Conservation (phyloP, 2,329 filamentous ascomycete genomes). For the Elsinoe necatrix region DNA sequence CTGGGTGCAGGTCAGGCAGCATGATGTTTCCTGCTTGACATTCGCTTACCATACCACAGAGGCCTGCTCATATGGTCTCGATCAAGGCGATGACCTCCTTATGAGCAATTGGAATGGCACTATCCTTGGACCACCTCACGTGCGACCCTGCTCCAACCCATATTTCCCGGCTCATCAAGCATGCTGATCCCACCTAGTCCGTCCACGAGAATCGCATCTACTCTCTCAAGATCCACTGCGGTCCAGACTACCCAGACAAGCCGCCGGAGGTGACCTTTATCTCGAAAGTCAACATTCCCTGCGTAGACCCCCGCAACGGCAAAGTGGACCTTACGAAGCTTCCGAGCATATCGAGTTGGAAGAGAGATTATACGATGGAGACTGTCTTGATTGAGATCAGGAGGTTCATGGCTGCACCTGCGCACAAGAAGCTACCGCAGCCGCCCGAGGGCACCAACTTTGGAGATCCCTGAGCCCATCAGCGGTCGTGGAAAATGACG, state of each 20-base stretch:
- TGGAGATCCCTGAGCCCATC: not conserved
- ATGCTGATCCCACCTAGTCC: conserved; percentile 48
- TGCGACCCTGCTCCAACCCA: conserved; percentile 41
- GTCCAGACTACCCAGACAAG: conserved; percentile 75
- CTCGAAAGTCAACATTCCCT: conserved; percentile 92
- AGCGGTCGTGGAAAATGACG: not conserved
- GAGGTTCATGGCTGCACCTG: conserved; percentile 84
- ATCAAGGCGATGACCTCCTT: conserved; percentile 85
- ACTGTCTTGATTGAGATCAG: conserved; percentile 80
- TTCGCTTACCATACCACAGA: conserved; percentile 45
- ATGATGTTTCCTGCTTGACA: not conserved
- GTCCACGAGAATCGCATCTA: conserved; percentile 99
- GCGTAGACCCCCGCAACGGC: conserved; percentile 73
- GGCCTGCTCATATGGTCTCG: conserved; percentile 92
- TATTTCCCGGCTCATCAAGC: not conserved
- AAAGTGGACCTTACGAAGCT: conserved; percentile 73
- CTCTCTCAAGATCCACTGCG: conserved; percentile 94
- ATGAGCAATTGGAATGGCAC: conserved; percentile 99
- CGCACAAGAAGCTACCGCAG: conserved; percentile 92
- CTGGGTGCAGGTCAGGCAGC: conserved; percentile 64
- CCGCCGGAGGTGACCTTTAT: conserved; percentile 89
- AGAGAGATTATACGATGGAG: conserved; percentile 89
- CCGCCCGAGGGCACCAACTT: conserved; percentile 71
- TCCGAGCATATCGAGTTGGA: conserved; percentile 82
- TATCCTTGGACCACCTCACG: conserved; percentile 91